Conservation (phyloP, 805 yeast genomes). For the Ogataea haglerorum region DNA sequence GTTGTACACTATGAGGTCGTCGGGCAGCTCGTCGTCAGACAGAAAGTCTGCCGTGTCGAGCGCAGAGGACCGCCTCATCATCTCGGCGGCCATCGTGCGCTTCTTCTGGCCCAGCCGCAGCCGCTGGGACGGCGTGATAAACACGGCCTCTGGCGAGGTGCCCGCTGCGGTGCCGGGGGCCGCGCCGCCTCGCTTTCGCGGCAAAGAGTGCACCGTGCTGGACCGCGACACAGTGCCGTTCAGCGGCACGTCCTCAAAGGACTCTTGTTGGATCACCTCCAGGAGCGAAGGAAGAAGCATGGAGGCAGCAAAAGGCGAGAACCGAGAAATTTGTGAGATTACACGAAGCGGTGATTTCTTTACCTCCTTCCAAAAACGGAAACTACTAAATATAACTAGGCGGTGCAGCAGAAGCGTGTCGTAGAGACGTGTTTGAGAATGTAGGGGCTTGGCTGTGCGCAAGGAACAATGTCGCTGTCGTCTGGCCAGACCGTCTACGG, state of each 20-base stretch:
- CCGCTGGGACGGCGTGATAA: conserved; percentile 29
- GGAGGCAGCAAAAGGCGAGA: not conserved
- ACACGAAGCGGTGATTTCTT: conserved; percentile 2
- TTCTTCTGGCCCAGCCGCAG: conserved; percentile 24
- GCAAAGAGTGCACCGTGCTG: not conserved
- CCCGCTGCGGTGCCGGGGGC: not conserved
- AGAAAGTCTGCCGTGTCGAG: conserved; percentile 33
- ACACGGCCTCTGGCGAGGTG: conserved; percentile 1
- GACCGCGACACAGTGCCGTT: conserved; percentile 2
- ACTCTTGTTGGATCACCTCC: conserved; percentile 33
- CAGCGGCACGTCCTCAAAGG: conserved; percentile 33
- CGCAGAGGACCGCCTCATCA: conserved; percentile 7
- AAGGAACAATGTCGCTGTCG: not conserved
- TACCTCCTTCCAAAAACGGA: conserved; percentile 11
- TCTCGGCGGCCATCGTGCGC: conserved; percentile 11
- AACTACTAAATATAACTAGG: conserved; percentile 2
- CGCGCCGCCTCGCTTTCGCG: not conserved
- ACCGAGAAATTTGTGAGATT: not conserved
- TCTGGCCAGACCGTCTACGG: conserved; percentile 1
- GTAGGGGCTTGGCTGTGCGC: conserved; percentile 1
- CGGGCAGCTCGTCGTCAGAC: conserved; percentile 55
- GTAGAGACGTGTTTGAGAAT: conserved; percentile 7
- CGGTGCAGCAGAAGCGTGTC: conserved; percentile 7
- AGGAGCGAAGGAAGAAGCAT: conserved; percentile 17
- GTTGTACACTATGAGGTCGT: conserved; percentile 52